Evolutionary conservation across 2,329 filamentous ascomycete species (phyloP).

Genomic region (Tothia fuscella): DNA sequence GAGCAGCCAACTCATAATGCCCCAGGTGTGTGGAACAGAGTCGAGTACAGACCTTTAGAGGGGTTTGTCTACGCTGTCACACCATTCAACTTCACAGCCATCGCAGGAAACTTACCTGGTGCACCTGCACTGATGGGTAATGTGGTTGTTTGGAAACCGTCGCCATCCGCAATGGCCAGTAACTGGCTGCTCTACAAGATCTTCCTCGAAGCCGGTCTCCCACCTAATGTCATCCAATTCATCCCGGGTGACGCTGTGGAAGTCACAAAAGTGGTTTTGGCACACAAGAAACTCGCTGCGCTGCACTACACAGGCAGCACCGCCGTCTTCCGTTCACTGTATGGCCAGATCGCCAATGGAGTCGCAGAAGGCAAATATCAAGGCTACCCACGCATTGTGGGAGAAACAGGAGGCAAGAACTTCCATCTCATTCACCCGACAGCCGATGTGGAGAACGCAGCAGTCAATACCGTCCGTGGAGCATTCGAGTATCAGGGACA

Average conservation of each 20-base stretch:
- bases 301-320: slow-evolving; percentile 94
- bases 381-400: slow-evolving; percentile 78
- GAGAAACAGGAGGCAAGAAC: slow-evolving; percentile 89
- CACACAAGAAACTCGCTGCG: slow-evolving; percentile 72
- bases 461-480: slow-evolving; percentile 69
- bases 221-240: slow-evolving; percentile 84
- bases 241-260: slow-evolving; percentile 78
- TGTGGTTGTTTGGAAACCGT: slow-evolving; percentile 96
- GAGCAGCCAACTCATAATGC: slow-evolving; percentile 79
- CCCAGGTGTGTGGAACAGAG: slow-evolving; percentile 78
- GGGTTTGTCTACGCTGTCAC: slow-evolving; percentile 92
- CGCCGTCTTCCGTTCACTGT: slow-evolving; percentile 77
- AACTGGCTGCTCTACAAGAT: slow-evolving; percentile 89
- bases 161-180: slow-evolving; percentile 73
- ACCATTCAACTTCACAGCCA: slow-evolving; percentile 96
- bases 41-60: slow-evolving; percentile 81
- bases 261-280: slow-evolving; percentile 66
- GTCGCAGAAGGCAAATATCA: slow-evolving; percentile 72
- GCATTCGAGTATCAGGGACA: slow-evolving; percentile 88
- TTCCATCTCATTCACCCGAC: slow-evolving; percentile 73
- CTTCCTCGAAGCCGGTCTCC: slow-evolving; percentile 79
- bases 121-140: slow-evolving; percentile 85
- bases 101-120: slow-evolving; percentile 74
- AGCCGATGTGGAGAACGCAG: slow-evolving; percentile 68
- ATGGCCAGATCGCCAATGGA: slow-evolving; percentile 71